Evolutionary conservation across 2,329 filamentous ascomycete species (phyloP), one percentile per base, ranked within the genome.

Genomic region (Xylaria sp.): DNA sequence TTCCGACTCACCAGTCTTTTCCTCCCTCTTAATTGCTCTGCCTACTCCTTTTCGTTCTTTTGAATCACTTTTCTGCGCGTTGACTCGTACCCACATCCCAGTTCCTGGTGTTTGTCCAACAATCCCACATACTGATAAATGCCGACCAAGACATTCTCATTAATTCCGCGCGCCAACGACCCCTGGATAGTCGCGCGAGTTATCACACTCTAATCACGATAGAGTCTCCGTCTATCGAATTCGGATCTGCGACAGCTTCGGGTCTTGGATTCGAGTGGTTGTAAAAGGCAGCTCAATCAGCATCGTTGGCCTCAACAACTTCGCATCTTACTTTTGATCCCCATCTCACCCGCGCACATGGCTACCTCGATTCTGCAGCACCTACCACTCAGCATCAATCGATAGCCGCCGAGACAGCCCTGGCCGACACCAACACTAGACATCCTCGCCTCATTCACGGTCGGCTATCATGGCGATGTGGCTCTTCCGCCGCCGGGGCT

Each of bases 401-500:
- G 71, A 78, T 71, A 75, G 71, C 71, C 71, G 69, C 65, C 64
- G 68, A 66, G 34, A 71, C 70, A 70, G 67, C 65, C 66, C 72
- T 67, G 55, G 70, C 57, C 65, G 71, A 73, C 68, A 72, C 63
- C 71, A 66, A 72, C 68, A 60, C 68, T 66, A 58, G 51, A 44
- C 51, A 62, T 63, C 48, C 55, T 55, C 39, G 66, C 32, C 46
- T 64, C 61, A 60, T 48, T 18, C 20, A 63, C 67, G 46, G 61
- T 54, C 44, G 51, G 68, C 61, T 72, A 80, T 71, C 66, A 95
- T 95, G 92, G 89, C 91, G 79, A 84, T 94, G 81, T 97, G 93
- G 94, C 92, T 91, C 70, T 97, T 97, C 81, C 87, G 90, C 81
- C 90, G 91, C 77, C 91, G 87, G 82, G 90, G 88, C 82, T 90